These are phyloP conservation scores for Vitis labrusca DNA, from an alignment of 164 flowering plant species.

Conservation along the genomic window DNA sequence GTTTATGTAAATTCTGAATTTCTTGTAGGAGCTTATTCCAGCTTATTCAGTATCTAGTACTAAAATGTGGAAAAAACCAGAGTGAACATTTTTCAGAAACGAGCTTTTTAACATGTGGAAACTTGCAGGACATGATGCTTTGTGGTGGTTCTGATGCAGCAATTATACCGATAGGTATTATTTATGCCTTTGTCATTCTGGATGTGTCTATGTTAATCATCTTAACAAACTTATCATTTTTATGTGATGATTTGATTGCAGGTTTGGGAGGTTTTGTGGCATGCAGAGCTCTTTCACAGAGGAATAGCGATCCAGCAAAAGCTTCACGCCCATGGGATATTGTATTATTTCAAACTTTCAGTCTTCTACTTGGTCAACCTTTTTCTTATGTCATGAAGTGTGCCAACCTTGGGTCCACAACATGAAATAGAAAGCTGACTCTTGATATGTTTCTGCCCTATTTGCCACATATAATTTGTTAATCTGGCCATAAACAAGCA, in stretches of 20 bases:
- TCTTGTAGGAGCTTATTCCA: no score
- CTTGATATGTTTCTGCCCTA: not conserved
- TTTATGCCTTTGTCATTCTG: slow-evolving; percentile 6
- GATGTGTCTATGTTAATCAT: slow-evolving; percentile 2
- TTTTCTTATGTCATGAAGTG: not conserved
- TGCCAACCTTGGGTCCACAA: not conserved
- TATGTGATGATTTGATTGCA: slow-evolving; percentile 25
- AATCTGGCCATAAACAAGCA: no score
- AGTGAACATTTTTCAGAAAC: no score
- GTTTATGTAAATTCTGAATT: no score
- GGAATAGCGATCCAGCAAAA: slow-evolving; percentile 88
- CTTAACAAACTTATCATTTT: not conserved
- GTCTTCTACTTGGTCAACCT: not conserved
- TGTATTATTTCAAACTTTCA: slow-evolving; percentile 36
- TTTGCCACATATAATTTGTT: no score
- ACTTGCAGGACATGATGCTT: slow-evolving; percentile 90
- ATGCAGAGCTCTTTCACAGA: slow-evolving; percentile 88
- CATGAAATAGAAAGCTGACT: not conserved
- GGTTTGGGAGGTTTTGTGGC: slow-evolving; percentile 99
- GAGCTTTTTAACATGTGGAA: not conserved
- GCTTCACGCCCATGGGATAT: slow-evolving; percentile 99
- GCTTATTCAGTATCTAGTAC: no score
- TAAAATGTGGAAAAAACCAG: no score
- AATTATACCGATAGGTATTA: slow-evolving; percentile 85
- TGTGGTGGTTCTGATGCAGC: slow-evolving; percentile 98